A percentile compares a stretch with the other conserved stretches of the same genome.
Evolutionary conservation across 2,329 filamentous ascomycete species (phyloP).

Genomic region (Alternaria conjuncta): DNA sequence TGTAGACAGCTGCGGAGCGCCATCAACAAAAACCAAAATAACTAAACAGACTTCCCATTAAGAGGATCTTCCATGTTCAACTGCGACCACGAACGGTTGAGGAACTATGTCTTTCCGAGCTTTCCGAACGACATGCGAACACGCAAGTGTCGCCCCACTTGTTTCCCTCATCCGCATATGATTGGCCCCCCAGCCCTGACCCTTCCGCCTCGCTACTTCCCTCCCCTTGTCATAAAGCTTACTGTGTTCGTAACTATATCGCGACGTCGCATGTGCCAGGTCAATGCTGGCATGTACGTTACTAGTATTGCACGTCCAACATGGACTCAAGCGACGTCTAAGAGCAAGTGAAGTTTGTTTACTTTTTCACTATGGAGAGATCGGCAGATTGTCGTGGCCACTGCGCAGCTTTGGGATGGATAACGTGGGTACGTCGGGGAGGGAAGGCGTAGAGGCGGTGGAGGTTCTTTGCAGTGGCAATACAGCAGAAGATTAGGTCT

Average conservation of each 20-base stretch:
- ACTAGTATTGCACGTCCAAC: not conserved
- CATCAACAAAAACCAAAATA: not conserved
- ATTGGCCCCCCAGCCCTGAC: not conserved
- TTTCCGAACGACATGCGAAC: not conserved
- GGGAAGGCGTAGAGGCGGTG: not conserved
- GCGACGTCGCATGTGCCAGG: not conserved
- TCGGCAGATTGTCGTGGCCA: not conserved
- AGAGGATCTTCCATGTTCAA: not conserved
- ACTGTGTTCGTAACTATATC: not conserved
- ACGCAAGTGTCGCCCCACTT: not conserved
- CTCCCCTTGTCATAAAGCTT: not conserved
- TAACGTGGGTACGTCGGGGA: not conserved
- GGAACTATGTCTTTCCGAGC: not conserved
- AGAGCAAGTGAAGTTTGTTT: not conserved
- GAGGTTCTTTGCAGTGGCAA: not conserved
- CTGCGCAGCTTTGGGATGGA: not conserved
- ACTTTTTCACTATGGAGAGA: not conserved
- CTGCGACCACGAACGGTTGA: not conserved
- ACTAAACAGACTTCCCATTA: not conserved
- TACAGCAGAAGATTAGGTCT: not conserved
- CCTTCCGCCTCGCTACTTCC: not conserved
- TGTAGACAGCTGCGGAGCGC: not conserved
- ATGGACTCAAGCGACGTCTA: not conserved
- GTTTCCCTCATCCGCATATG: not conserved
- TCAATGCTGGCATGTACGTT: not conserved